phyloP scores from a whole-genome alignment of 2,329 filamentous ascomycete species.

The Thielaviopsis ethacetica region DNA sequence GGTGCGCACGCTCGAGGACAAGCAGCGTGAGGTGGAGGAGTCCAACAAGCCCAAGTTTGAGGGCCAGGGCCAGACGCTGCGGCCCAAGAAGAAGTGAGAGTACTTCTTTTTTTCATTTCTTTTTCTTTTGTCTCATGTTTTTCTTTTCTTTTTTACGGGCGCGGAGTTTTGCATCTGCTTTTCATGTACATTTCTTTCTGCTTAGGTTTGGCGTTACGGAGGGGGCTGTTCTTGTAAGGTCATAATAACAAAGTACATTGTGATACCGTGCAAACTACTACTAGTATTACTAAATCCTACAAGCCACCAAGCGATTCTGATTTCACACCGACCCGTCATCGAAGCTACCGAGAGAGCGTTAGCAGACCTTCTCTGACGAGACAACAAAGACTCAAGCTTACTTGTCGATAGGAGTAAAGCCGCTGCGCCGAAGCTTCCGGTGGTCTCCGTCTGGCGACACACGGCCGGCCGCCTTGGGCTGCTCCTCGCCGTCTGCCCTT shows the following conservation, averaged over 20 bases:
- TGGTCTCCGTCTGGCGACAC: neutral
- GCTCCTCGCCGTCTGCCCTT: no score
- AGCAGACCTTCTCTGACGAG: no score
- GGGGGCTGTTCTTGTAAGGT: no score
- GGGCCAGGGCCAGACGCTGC: constrained; percentile 69
- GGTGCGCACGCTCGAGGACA: constrained; percentile 60
- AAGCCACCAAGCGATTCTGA: no score
- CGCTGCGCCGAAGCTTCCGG: neutral
- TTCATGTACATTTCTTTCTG: neutral
- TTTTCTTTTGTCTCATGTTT: neutral
- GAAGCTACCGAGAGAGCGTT: no score
- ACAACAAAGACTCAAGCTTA: no score
- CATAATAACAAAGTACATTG: no score
- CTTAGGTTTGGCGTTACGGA: neutral
- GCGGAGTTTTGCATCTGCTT: neutral
- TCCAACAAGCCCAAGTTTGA: constrained; percentile 58
- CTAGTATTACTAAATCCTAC: no score
- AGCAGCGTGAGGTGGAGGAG: constrained; percentile 47
- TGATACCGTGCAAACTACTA: no score
- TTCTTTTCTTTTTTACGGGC: neutral
- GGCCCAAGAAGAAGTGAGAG: constrained; percentile 49
- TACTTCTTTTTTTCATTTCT: neutral
- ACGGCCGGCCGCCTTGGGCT: no score
- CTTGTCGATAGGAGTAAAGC: no score
- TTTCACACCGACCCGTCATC: neutral